Evolutionary conservation across 305 asterid species (phyloP).

Genomic region (Solanum aculeatissimum): DNA sequence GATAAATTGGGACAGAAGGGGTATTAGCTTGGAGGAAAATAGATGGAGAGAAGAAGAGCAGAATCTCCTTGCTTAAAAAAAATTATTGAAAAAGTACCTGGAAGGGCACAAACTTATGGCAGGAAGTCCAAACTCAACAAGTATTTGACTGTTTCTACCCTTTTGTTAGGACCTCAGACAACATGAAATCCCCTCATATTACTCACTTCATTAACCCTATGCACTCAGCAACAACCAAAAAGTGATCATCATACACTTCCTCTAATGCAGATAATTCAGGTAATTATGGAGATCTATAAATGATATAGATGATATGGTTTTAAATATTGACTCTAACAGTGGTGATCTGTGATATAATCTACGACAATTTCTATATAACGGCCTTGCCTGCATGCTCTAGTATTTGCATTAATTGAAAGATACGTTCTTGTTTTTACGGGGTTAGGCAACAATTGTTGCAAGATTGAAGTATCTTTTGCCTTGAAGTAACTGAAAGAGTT

Average conservation of each 20-base stretch:
- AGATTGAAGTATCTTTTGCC: background rate
- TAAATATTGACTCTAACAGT: background rate
- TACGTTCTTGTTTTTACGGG: background rate
- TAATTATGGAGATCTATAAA: background rate
- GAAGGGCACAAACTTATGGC: background rate
- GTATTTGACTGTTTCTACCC: background rate
- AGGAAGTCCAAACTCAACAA: background rate
- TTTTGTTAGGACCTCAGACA: background rate
- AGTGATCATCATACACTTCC: background rate
- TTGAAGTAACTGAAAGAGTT: background rate
- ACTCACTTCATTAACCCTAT: background rate
- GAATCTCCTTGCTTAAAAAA: background rate
- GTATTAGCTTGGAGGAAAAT: background rate
- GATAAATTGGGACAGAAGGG: background rate
- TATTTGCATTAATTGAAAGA: background rate
- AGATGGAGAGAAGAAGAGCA: background rate
- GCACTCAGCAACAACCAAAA: background rate
- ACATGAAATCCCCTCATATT: background rate
- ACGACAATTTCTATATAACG: background rate
- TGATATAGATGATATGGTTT: background rate
- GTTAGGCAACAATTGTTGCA: background rate
- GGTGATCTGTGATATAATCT: background rate
- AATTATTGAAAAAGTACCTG: background rate
- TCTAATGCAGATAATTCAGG: background rate
- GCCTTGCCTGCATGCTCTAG: background rate